Evolutionary conservation across 2,329 filamentous ascomycete species (phyloP).

Genomic region (Penicillium glabrum): DNA sequence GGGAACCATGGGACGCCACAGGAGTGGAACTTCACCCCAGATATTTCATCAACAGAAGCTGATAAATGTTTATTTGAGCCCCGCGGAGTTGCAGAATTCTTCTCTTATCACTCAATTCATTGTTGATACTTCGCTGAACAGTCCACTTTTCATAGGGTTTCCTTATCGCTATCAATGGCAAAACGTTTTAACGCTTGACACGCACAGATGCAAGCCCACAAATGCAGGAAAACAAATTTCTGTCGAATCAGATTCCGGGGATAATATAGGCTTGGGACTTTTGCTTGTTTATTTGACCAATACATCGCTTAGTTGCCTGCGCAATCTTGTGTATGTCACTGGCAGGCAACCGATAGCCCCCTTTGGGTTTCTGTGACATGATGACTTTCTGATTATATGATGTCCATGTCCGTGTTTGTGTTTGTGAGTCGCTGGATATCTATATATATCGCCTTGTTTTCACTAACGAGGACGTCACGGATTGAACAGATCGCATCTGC

Average conservation of each 20-base stretch:
- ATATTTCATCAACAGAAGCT: neutral
- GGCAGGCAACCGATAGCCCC: neutral
- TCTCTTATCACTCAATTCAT: constrained; percentile 5
- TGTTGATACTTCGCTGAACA: neutral
- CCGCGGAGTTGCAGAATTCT: constrained; percentile 19
- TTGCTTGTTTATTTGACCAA: neutral
- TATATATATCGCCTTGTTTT: neutral
- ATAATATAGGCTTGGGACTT: neutral
- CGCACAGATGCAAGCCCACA: neutral
- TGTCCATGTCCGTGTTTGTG: neutral
- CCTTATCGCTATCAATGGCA: constrained; percentile 9
- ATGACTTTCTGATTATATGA: neutral
- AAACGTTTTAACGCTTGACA: neutral
- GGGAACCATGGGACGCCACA: neutral
- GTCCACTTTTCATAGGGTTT: neutral
- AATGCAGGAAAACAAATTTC: neutral
- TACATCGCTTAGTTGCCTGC: neutral
- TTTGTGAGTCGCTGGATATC: neutral
- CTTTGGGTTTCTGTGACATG: neutral
- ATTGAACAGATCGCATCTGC: too few relatives aligned
- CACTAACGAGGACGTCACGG: neutral
- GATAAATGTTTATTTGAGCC: neutral
- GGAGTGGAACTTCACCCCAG: neutral
- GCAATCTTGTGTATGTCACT: neutral
- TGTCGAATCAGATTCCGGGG: neutral